Conservation (phyloP, 768 basidiomycete genomes). For the Phaeotremella skinneri region DNA sequence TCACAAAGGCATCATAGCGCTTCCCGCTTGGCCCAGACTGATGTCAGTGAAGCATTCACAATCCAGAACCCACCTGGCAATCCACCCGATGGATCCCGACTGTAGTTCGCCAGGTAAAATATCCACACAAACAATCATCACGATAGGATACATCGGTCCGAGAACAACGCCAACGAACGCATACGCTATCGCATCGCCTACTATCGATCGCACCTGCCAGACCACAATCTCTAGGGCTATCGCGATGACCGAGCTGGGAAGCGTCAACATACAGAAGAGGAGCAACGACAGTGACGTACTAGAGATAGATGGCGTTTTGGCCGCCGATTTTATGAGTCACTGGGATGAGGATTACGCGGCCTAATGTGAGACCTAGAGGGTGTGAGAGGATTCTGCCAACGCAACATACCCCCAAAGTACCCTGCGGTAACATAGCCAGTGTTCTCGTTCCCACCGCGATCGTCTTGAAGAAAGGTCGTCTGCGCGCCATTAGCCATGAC, state of each 20-base stretch:
- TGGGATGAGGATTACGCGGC: slow-evolving; percentile 59
- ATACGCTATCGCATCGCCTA: slow-evolving; percentile 65
- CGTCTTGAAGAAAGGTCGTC: slow-evolving; percentile 41
- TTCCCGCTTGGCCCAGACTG: slow-evolving; percentile 51
- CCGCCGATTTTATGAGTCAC: slow-evolving; percentile 55
- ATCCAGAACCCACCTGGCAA: slow-evolving; percentile 19
- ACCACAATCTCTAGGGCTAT: slow-evolving; percentile 62
- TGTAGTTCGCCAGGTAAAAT: slow-evolving; percentile 71
- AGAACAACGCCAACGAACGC: slow-evolving; percentile 66
- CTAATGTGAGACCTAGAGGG: slow-evolving; percentile 54
- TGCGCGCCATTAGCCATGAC: slow-evolving; percentile 16
- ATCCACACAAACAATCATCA: slow-evolving; percentile 57
- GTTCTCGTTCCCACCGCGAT: slow-evolving; percentile 34
- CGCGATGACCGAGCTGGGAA: slow-evolving; percentile 22
- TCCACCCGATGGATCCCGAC: slow-evolving; percentile 56
- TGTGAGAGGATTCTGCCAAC: not conserved
- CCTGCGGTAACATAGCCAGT: slow-evolving; percentile 50
- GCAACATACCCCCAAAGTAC: slow-evolving; percentile 48
- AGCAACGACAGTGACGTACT: slow-evolving; percentile 29
- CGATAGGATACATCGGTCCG: slow-evolving; percentile 72
- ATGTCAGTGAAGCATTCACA: not conserved
- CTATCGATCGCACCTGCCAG: slow-evolving; percentile 66
- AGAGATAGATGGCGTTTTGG: slow-evolving; percentile 51
- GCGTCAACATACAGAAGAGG: slow-evolving; percentile 4
- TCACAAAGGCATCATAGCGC: slow-evolving; percentile 53